phyloP scores from a whole-genome alignment of 2,329 filamentous ascomycete genomes.

The Triangularia verruculosa region DNA sequence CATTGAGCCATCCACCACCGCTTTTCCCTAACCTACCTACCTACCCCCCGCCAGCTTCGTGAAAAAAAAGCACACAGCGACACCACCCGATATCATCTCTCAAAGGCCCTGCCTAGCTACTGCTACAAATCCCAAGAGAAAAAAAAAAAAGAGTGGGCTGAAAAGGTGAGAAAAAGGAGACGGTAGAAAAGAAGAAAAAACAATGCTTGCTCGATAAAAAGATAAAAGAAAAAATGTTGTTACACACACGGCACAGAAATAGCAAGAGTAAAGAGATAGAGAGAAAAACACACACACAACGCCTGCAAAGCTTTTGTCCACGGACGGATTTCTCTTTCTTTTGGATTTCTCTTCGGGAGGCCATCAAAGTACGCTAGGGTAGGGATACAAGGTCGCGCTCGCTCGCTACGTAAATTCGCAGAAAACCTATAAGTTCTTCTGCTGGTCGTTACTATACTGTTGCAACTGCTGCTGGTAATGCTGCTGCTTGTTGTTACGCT shows the following conservation, averaged over 20 bases:
- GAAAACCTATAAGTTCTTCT: slow-evolving; percentile 16
- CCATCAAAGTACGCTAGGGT: neutral
- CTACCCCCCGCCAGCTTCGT: neutral
- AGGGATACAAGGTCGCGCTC: neutral
- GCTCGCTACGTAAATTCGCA: neutral
- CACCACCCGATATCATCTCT: neutral
- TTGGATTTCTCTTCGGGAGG: neutral
- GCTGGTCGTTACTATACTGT: slow-evolving; percentile 19
- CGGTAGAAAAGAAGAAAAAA: neutral
- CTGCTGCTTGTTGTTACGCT: slow-evolving; percentile 34
- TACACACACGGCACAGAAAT: neutral
- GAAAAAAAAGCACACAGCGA: neutral
- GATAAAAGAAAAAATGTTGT: neutral
- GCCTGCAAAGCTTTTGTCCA: neutral
- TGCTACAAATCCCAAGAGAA: neutral
- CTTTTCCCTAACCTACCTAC: neutral
- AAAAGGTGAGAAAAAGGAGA: neutral
- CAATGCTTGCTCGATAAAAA: neutral
- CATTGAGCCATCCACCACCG: neutral
- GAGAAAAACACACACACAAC: neutral
- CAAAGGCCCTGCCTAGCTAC: neutral
- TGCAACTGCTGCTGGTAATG: slow-evolving; percentile 26
- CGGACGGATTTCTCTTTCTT: neutral
- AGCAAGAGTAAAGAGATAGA: neutral
- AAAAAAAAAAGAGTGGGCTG: neutral